Evolutionary conservation across 140 eudicot genomes (phyloP).

Genomic region (Oenanthe javanica): DNA sequence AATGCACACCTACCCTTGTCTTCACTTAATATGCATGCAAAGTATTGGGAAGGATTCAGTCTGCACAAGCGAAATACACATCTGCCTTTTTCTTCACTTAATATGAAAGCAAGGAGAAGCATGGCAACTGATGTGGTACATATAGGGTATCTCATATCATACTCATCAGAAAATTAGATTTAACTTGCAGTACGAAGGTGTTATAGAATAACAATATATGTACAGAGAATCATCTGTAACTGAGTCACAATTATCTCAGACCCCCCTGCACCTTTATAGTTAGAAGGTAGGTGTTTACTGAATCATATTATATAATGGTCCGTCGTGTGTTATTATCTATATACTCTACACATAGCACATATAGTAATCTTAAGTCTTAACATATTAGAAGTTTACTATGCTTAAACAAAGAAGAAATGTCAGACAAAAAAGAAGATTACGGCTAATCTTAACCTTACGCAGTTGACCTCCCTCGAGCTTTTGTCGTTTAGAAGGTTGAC

Average conservation of each 20-base stretch:
- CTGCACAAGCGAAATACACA: neutral
- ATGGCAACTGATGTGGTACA: neutral
- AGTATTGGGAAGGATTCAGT: neutral
- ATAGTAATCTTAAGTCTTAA: neutral
- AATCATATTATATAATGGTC: neutral
- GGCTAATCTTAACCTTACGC: slow-evolving; percentile 46
- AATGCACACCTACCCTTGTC: neutral
- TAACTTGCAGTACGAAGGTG: neutral
- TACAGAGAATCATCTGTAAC: neutral
- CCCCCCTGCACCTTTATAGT: neutral
- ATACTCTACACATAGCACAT: slow-evolving; percentile 1
- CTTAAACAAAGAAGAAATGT: neutral
- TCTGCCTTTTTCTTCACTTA: neutral
- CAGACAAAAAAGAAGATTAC: neutral
- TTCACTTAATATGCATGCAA: neutral
- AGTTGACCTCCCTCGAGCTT: slow-evolving; percentile 90
- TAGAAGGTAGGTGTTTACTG: neutral
- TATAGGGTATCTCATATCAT: neutral
- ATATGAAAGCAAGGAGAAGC: neutral
- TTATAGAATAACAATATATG: neutral
- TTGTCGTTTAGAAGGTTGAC: slow-evolving; percentile 94
- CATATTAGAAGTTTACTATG: neutral
- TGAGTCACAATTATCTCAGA: neutral
- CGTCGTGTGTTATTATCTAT: neutral
- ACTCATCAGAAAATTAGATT: neutral